These are phyloP conservation scores for Xanthoceras sorbifolium DNA, from an alignment of 345 rosid genomes.

Conservation along the genomic window DNA sequence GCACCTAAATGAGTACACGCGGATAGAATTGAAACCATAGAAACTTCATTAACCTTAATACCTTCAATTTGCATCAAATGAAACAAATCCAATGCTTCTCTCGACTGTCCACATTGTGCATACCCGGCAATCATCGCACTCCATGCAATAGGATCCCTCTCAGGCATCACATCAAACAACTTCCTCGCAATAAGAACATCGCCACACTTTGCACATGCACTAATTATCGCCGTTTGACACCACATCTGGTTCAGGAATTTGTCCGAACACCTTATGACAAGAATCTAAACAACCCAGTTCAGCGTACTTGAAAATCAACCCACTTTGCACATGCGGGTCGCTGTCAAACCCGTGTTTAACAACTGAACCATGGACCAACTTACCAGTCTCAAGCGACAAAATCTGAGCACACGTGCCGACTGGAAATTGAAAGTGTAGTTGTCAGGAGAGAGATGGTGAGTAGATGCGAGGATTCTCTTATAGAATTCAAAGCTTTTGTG, in stretches of 20 bases:
- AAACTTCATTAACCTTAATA: conserved; percentile 52
- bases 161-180: conserved; percentile 62
- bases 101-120: conserved; percentile 48
- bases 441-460: conserved; percentile 43
- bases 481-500: conserved; percentile 46
- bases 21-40: conserved; percentile 58
- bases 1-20: conserved; percentile 66
- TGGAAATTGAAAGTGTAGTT: conserved; percentile 61
- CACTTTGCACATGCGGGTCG: conserved; percentile 62
- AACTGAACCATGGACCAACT: conserved; percentile 41
- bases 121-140: conserved; percentile 65
- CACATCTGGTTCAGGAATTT: conserved; percentile 47
- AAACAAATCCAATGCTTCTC: conserved; percentile 52
- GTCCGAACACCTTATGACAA: conserved; percentile 44
- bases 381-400: conserved; percentile 33
- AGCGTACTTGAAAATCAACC: conserved; percentile 54
- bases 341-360: conserved; percentile 55
- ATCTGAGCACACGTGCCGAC: conserved; percentile 49
- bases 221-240: conserved; percentile 65
- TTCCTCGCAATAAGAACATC: conserved; percentile 43
- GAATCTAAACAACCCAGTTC: conserved; percentile 48
- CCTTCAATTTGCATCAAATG: conserved; percentile 63
- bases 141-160: conserved; percentile 56
- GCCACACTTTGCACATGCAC: conserved; percentile 65
- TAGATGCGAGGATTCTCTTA: conserved; percentile 33